Evolutionary conservation across 192 early-diverging fungal genomes (phyloP).

Genomic region (Rhizophlyctis rosea): DNA sequence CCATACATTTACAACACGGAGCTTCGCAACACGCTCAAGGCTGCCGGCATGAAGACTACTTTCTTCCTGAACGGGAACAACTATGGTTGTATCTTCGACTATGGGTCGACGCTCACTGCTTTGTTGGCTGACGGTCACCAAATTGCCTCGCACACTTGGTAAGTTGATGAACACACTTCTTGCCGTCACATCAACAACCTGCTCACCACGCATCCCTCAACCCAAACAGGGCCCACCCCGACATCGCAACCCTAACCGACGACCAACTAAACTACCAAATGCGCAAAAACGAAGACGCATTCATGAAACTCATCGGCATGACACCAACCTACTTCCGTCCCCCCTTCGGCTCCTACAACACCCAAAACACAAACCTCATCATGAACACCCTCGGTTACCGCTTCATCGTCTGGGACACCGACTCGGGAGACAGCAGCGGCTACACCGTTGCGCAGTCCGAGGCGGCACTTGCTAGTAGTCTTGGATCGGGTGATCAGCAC

Average conservation of each 20-base stretch:
- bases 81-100: conserved; percentile 36
- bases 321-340: conserved; percentile 14
- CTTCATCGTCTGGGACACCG: neutral
- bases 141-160: conserved; percentile 62
- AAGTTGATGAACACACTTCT: too few species aligned
- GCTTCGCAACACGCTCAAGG: conserved; percentile 43
- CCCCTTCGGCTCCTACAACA: conserved; percentile 10
- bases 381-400: neutral
- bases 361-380: neutral
- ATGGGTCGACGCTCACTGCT: conserved; percentile 41
- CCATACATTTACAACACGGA: conserved; percentile 48
- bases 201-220: too few species aligned
- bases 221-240: conserved; percentile 57
- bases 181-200: too few species aligned
- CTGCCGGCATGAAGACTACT: conserved; percentile 50
- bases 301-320: conserved; percentile 33
- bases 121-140: conserved; percentile 58
- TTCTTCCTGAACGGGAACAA: conserved; percentile 66
- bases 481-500: neutral
- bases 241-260: conserved; percentile 48
- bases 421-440: neutral
- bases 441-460: neutral
- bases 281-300: conserved; percentile 50
- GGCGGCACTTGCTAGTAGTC: neutral
- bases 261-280: conserved; percentile 57